Evolutionary conservation across 129 eudicot species (phyloP).

Genomic region (Sambucus nigra): DNA sequence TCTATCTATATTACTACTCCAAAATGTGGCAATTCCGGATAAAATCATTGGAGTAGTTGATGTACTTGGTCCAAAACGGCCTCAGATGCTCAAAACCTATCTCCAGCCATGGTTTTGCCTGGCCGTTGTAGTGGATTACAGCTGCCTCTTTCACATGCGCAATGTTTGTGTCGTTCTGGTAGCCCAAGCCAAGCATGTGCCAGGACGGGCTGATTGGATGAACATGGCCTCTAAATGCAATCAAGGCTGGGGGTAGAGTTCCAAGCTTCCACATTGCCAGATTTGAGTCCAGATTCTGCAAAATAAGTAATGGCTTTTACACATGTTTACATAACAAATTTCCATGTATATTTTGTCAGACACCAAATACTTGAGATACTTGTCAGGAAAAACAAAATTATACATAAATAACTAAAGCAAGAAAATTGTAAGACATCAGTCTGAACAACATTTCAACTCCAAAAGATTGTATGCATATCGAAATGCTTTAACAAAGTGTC

Average conservation of each 20-base stretch:
- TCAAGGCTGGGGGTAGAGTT: conserved; percentile 92
- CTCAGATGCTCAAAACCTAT: conserved; percentile 94
- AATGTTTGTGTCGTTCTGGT: conserved; percentile 73
- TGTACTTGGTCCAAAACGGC: conserved; percentile 89
- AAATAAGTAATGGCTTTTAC: not conserved
- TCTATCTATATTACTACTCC: conserved; percentile 36
- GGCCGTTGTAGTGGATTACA: conserved; percentile 97
- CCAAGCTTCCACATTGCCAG: conserved; percentile 97
- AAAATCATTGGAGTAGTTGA: conserved; percentile 89
- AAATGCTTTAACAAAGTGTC: no score
- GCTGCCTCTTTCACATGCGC: conserved; percentile 78
- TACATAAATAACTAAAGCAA: no score
- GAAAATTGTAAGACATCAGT: no score
- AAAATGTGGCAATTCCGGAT: conserved; percentile 76
- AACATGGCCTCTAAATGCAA: conserved; percentile 86
- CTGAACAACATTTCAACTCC: no score
- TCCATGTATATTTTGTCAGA: not conserved
- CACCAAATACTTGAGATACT: not conserved
- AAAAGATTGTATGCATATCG: no score
- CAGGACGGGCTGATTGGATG: conserved; percentile 83
- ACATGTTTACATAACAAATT: not conserved
- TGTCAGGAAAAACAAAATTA: no score
- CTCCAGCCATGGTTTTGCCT: conserved; percentile 96
- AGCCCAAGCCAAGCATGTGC: conserved; percentile 99
- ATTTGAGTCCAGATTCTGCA: conserved; percentile 88